phyloP scores from a whole-genome alignment of 306 rosid genomes.

The Cucumis hystrix region DNA sequence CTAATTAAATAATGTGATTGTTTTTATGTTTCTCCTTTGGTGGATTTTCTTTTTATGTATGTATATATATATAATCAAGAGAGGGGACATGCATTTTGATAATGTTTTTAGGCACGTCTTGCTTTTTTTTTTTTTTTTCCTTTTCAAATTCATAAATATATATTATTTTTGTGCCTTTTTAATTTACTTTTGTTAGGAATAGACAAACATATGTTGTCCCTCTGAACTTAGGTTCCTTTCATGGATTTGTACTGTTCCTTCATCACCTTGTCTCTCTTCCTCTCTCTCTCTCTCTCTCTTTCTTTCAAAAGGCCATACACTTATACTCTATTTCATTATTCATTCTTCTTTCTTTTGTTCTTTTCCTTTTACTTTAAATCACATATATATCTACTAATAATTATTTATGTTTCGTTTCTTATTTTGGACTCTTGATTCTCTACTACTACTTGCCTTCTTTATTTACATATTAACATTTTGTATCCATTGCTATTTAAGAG shows the following conservation, averaged over 20 bases:
- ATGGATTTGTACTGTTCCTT: constrained; percentile 1
- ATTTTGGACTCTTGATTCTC: neutral
- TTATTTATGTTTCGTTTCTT: neutral
- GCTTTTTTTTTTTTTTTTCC: neutral
- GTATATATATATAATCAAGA: neutral
- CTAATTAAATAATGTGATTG: neutral
- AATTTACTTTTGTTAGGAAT: constrained; percentile 11
- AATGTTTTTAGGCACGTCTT: constrained; percentile 9
- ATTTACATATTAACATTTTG: neutral
- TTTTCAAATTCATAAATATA: neutral
- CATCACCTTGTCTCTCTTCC: constrained; percentile 4
- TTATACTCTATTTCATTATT: neutral
- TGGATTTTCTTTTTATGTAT: neutral
- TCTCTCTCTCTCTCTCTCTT: neutral
- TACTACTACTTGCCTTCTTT: neutral
- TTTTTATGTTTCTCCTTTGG: constrained; percentile 7
- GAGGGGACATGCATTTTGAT: neutral
- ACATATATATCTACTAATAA: neutral
- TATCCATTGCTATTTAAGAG: neutral
- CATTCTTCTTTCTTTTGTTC: neutral
- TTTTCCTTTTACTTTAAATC: neutral
- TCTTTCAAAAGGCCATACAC: neutral
- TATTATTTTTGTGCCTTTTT: neutral
- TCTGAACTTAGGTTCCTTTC: constrained; percentile 16
- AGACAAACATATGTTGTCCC: constrained; percentile 32